Evolutionary conservation across 805 yeast species (phyloP).

Genomic region (Ogataea trehalophila): DNA sequence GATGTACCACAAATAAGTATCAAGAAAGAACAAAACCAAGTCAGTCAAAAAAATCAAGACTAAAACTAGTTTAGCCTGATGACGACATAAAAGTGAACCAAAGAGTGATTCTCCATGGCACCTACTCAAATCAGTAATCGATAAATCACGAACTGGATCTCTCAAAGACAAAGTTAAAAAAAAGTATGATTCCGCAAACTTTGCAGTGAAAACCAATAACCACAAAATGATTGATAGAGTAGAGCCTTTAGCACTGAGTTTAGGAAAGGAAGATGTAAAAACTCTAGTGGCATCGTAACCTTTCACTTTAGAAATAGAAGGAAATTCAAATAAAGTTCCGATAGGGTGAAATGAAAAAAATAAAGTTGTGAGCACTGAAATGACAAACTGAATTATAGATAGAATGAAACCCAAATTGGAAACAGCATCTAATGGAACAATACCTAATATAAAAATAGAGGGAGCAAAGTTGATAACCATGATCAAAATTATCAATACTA

Average conservation of each 20-base stretch:
- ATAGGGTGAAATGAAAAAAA: slow-evolving; percentile 39
- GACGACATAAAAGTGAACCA: slow-evolving; percentile 38
- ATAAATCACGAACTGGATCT: slow-evolving; percentile 47
- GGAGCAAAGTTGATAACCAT: slow-evolving; percentile 37
- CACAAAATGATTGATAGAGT: slow-evolving; percentile 42
- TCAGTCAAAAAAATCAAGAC: slow-evolving; percentile 40
- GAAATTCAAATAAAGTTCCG: slow-evolving; percentile 29
- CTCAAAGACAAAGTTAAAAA: slow-evolving; percentile 48
- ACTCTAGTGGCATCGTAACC: slow-evolving; percentile 33
- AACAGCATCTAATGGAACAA: slow-evolving; percentile 33
- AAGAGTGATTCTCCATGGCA: slow-evolving; percentile 40
- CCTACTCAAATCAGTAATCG: slow-evolving; percentile 37
- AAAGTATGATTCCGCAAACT: slow-evolving; percentile 49
- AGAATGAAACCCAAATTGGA: slow-evolving; percentile 33
- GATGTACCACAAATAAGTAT: slow-evolving; percentile 55
- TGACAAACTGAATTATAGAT: slow-evolving; percentile 37
- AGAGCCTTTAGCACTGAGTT: slow-evolving; percentile 33
- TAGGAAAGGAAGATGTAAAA: slow-evolving; percentile 42
- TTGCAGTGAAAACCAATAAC: slow-evolving; percentile 43
- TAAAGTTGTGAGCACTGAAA: slow-evolving; percentile 38
- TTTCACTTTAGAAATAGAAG: slow-evolving; percentile 11
- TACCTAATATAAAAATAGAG: slow-evolving; percentile 35
- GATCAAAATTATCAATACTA: slow-evolving; percentile 29
- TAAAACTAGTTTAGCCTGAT: slow-evolving; percentile 39
- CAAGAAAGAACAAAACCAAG: slow-evolving; percentile 46